These are phyloP conservation scores for Hebeloma cylindrosporum DNA, from an alignment of 768 basidiomycete genomes.

Conservation along the genomic window DNA sequence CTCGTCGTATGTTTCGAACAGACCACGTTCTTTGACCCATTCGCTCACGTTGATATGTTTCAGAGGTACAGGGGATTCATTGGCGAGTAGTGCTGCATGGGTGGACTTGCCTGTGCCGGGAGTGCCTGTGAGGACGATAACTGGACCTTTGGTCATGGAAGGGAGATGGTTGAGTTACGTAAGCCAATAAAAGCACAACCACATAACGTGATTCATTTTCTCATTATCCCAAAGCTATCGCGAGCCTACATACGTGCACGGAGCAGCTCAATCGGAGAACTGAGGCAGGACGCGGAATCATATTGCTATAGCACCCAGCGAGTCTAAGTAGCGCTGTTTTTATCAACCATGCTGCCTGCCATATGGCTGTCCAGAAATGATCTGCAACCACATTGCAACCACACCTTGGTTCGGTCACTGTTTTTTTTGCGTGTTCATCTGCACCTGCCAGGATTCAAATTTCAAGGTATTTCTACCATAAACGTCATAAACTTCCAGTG, in stretches of 20 bases:
- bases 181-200: conserved; percentile 4
- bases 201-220: conserved; percentile 4
- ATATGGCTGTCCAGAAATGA: too few species aligned
- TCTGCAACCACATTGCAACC: too few species aligned
- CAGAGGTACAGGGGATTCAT: conserved; percentile 68
- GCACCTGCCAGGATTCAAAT: too few species aligned
- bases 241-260: too few species aligned
- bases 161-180: conserved; percentile 9
- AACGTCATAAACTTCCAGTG: not conserved
- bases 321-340: too few species aligned
- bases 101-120: conserved; percentile 97
- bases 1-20: conserved; percentile 85
- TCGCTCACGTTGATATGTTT: conserved; percentile 90
- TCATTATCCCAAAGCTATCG: not conserved
- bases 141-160: conserved; percentile 42
- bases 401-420: too few species aligned
- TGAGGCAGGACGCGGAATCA: too few species aligned
- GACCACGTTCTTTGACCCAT: conserved; percentile 76
- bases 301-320: too few species aligned
- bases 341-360: too few species aligned
- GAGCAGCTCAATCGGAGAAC: too few species aligned
- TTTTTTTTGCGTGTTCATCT: too few species aligned
- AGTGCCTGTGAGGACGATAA: conserved; percentile 86
- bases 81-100: conserved; percentile 80
- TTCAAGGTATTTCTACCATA: too few species aligned